phyloP scores from a whole-genome alignment of 176 grass and related monocot species.

The Oryza glumipatula region DNA sequence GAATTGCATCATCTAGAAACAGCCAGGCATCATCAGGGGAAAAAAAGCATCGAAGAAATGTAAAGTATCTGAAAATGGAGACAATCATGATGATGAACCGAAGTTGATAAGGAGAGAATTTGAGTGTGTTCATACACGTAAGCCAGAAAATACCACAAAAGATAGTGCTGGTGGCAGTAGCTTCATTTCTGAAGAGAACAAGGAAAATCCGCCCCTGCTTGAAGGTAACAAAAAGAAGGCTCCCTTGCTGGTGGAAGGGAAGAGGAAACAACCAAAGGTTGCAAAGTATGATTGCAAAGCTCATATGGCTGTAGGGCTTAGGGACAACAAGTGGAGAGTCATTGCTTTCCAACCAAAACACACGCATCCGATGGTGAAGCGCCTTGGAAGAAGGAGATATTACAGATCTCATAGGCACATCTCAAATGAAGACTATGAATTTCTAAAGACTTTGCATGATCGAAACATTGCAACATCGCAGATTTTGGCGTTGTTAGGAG shows the following conservation, averaged over 20 bases:
- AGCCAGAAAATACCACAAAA: not conserved
- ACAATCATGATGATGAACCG: too few relatives aligned
- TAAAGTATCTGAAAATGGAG: too few relatives aligned
- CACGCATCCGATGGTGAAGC: not conserved
- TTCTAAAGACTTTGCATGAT: not conserved
- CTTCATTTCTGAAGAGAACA: too few relatives aligned
- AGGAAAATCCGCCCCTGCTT: not conserved
- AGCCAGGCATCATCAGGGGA: too few relatives aligned
- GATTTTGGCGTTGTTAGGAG: accelerated
- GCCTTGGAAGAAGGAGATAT: accelerated
- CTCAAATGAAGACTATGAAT: not conserved
- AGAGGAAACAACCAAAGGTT: not conserved
- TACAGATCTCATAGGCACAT: not conserved
- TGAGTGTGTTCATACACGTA: not conserved
- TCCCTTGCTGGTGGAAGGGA: not conserved
- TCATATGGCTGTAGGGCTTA: not conserved
- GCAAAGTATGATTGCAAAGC: not conserved
- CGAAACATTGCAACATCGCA: not conserved
- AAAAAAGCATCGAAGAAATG: too few relatives aligned
- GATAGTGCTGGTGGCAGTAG: too few relatives aligned
- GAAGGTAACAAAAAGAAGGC: not conserved
- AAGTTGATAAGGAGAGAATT: not conserved
- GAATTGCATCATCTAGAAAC: too few relatives aligned
- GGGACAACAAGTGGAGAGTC: not conserved
- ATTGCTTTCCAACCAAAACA: not conserved